phyloP scores from a whole-genome alignment of 2,329 filamentous ascomycete genomes.

The Stemphylium vesicarium region DNA sequence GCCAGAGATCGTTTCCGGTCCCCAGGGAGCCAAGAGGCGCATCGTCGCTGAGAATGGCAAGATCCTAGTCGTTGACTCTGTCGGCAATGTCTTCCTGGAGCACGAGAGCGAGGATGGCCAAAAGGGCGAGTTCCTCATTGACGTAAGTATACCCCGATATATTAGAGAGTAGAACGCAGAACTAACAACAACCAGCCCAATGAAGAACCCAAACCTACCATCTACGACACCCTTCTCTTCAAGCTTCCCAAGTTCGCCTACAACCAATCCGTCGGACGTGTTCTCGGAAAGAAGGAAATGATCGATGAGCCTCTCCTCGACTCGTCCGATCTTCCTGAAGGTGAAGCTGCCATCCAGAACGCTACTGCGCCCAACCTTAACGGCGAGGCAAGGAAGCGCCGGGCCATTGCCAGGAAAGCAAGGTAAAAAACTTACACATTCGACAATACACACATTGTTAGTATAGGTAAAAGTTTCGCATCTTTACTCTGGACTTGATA shows the following conservation, averaged over 20 bases:
- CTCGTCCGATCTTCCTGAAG: conserved; percentile 45
- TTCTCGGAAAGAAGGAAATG: conserved; percentile 49
- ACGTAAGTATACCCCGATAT: conserved; percentile 62
- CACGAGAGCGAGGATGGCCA: conserved; percentile 87
- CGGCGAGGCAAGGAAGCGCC: conserved; percentile 54
- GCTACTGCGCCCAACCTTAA: conserved; percentile 55
- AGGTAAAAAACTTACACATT: conserved; percentile 19
- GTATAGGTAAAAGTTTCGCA: not conserved
- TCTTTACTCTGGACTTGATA: not conserved
- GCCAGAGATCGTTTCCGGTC: conserved; percentile 59
- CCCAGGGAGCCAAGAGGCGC: conserved; percentile 80
- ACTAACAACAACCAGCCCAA: conserved; percentile 63
- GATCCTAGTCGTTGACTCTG: conserved; percentile 87
- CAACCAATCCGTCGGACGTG: conserved; percentile 54
- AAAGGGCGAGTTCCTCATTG: conserved; percentile 81
- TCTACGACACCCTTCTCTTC: conserved; percentile 82
- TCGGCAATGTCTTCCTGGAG: conserved; percentile 94
- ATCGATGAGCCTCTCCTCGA: conserved; percentile 46
- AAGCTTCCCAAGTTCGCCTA: conserved; percentile 79
- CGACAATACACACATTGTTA: not conserved
- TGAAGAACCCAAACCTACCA: conserved; percentile 77
- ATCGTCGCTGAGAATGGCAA: conserved; percentile 96
- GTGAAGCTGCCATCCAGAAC: conserved; percentile 50
- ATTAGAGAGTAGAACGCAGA: not conserved
- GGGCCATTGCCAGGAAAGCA: conserved; percentile 35